Percentiles rank a stretch among this genome's conserved stretches.
Evolutionary conservation across 352 stramenopile species (phyloP).

Genomic region (Phytopythium mirpurense): DNA sequence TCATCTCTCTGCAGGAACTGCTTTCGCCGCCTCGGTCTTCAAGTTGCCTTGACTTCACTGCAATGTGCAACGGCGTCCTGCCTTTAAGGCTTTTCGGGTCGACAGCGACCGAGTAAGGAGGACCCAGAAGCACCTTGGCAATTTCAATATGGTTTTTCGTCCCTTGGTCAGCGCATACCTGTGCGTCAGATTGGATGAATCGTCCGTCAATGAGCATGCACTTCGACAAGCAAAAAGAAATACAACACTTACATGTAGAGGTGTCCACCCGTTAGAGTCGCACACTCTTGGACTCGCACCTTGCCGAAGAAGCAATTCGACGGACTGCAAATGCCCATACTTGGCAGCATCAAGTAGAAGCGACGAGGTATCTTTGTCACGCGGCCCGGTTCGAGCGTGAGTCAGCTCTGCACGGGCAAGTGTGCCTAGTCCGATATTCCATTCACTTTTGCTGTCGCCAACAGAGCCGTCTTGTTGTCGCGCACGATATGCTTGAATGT

Average conservation of each 20-base stretch:
- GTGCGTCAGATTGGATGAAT: neutral
- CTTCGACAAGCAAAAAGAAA: neutral
- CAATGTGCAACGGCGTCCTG: constrained; percentile 45
- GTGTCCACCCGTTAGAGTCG: constrained; percentile 56
- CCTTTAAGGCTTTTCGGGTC: constrained; percentile 45
- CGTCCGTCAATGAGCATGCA: neutral
- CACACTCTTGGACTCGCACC: constrained; percentile 24
- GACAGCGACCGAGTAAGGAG: constrained; percentile 14
- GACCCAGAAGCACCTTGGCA: constrained; percentile 26
- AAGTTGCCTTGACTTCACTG: constrained; percentile 12
- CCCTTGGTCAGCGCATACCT: constrained; percentile 47
- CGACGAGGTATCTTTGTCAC: constrained; percentile 5
- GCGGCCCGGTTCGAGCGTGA: constrained; percentile 1
- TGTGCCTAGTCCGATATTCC: constrained; percentile 29
- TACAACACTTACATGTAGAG: constrained; percentile 43
- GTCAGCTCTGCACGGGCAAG: constrained; percentile 34
- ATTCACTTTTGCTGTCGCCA: neutral
- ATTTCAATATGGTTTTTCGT: constrained; percentile 28
- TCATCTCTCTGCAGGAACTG: constrained; percentile 16
- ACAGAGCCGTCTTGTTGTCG: neutral
- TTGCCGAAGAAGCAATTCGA: constrained; percentile 35
- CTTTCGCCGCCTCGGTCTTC: neutral
- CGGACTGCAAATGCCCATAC: constrained; percentile 34
- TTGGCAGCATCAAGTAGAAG: constrained; percentile 42
- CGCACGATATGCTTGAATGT: constrained; percentile 13